phyloP scores from a whole-genome alignment of 73 alveolate species.

The Effrenium voratum region DNA sequence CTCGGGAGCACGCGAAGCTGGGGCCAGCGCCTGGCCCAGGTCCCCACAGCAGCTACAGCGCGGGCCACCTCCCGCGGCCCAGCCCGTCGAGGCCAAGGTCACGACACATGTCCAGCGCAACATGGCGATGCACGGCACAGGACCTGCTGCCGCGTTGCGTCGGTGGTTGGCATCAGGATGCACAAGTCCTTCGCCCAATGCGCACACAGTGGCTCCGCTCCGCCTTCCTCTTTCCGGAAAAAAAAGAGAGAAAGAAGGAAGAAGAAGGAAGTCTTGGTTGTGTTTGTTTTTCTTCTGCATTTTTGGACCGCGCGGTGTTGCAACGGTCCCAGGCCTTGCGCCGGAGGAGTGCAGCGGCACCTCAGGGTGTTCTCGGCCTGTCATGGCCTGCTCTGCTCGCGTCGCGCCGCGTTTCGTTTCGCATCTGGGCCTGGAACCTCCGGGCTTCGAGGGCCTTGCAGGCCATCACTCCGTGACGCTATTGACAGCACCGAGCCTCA shows the following conservation, averaged over 20 bases:
- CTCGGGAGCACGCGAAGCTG: too few relatives aligned
- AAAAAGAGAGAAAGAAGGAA: too few relatives aligned
- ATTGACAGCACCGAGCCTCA: neutral
- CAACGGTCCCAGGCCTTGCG: neutral
- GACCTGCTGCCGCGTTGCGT: slow-evolving; percentile 43
- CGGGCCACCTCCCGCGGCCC: slow-evolving; percentile 19
- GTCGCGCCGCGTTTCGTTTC: neutral
- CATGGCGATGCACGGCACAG: neutral
- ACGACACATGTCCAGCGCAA: neutral
- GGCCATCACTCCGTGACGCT: neutral
- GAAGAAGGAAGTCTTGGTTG: neutral
- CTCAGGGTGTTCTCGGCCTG: neutral
- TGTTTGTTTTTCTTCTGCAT: neutral
- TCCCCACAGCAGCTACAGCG: slow-evolving; percentile 63
- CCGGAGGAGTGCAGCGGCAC: neutral
- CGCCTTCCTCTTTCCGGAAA: too few relatives aligned
- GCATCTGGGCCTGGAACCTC: neutral
- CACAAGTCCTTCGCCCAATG: slow-evolving; percentile 17
- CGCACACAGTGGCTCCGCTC: neutral
- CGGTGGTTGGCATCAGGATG: slow-evolving; percentile 87
- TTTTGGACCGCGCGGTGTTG: neutral
- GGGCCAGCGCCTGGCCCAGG: slow-evolving; percentile 88
- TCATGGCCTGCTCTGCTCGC: neutral
- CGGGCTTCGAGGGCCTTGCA: slow-evolving; percentile 15
- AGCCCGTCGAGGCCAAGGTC: neutral